Evolutionary conservation across 257 asterid genomes (phyloP).

Genomic region (Penstemon barbatus): DNA sequence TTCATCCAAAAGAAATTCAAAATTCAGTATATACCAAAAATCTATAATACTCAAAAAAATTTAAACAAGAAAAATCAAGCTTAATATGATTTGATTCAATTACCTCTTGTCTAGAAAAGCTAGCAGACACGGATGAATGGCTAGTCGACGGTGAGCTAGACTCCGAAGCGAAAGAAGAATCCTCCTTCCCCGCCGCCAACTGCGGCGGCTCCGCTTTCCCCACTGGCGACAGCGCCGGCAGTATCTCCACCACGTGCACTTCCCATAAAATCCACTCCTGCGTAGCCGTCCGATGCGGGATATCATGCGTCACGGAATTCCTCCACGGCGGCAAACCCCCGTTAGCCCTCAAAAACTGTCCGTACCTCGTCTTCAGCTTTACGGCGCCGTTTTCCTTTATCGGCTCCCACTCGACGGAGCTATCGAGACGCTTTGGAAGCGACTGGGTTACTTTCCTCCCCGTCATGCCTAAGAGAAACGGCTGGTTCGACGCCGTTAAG

Average conservation of each 20-base stretch:
- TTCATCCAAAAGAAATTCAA: neutral
- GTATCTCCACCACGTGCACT: slow-evolving; percentile 68
- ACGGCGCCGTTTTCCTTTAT: slow-evolving; percentile 60
- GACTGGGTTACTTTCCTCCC: slow-evolving; percentile 77
- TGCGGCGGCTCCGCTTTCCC: slow-evolving; percentile 30
- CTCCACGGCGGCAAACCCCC: slow-evolving; percentile 97
- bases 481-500: slow-evolving; percentile 64
- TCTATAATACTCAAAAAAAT: neutral
- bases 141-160: slow-evolving; percentile 57
- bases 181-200: slow-evolving; percentile 38
- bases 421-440: slow-evolving; percentile 62
- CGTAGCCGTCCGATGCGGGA: slow-evolving; percentile 77
- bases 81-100: neutral
- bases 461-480: slow-evolving; percentile 77
- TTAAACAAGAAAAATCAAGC: neutral
- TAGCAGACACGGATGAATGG: slow-evolving; percentile 52
- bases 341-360: slow-evolving; percentile 78
- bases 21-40: slow-evolving; percentile 4
- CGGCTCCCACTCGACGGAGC: slow-evolving; percentile 97
- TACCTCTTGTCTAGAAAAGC: slow-evolving; percentile 79
- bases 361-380: slow-evolving; percentile 85
- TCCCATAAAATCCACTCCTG: slow-evolving; percentile 91
- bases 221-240: slow-evolving; percentile 41
- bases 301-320: slow-evolving; percentile 87
- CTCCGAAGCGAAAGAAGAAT: slow-evolving; percentile 55